A percentile compares a stretch with the other conserved stretches of the same genome.
phyloP scores from a whole-genome alignment of 1,284 basidiomycete genomes.

The Trichosporon coremiiforme region DNA sequence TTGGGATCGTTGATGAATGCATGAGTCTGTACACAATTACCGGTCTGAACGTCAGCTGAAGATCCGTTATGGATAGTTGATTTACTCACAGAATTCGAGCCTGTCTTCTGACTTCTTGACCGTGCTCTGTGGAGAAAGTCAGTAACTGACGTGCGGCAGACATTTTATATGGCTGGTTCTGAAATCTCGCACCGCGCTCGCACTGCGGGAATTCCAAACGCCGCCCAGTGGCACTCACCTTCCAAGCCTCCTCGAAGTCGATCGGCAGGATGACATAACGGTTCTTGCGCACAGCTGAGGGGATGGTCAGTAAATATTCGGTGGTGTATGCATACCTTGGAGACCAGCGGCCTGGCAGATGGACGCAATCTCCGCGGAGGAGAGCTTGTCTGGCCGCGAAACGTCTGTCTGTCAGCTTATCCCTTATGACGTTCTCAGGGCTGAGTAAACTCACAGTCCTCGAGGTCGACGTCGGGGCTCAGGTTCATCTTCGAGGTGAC shows the following conservation, averaged over 20 bases:
- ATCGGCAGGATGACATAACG: conserved; percentile 94
- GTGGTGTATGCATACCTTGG: conserved; percentile 67
- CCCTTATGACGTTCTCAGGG: background rate
- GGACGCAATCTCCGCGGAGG: conserved; percentile 92
- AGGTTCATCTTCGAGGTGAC: conserved; percentile 98
- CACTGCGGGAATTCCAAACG: conserved; percentile 30
- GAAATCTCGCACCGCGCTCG: conserved; percentile 24
- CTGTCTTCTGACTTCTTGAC: conserved; percentile 93
- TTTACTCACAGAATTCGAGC: conserved; percentile 86
- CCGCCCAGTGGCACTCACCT: conserved; percentile 61
- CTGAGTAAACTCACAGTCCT: conserved; percentile 78
- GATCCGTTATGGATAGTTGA: background rate
- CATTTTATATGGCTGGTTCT: conserved; percentile 53
- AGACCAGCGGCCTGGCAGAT: conserved; percentile 97
- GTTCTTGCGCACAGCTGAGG: conserved; percentile 89
- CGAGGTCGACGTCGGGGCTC: conserved; percentile 94
- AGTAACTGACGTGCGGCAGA: conserved; percentile 17
- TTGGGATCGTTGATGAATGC: conserved; percentile 26
- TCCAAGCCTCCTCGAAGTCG: conserved; percentile 99
- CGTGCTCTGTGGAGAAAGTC: conserved; percentile 64
- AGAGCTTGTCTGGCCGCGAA: conserved; percentile 91
- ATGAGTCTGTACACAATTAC: conserved; percentile 35
- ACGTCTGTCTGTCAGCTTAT: conserved; percentile 67
- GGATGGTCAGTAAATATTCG: conserved; percentile 16
- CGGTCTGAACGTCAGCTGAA: conserved; percentile 39